These are phyloP conservation scores for Eremothecium sinecaudum DNA, from an alignment of 1,139 yeast species.

Conservation along the genomic window DNA sequence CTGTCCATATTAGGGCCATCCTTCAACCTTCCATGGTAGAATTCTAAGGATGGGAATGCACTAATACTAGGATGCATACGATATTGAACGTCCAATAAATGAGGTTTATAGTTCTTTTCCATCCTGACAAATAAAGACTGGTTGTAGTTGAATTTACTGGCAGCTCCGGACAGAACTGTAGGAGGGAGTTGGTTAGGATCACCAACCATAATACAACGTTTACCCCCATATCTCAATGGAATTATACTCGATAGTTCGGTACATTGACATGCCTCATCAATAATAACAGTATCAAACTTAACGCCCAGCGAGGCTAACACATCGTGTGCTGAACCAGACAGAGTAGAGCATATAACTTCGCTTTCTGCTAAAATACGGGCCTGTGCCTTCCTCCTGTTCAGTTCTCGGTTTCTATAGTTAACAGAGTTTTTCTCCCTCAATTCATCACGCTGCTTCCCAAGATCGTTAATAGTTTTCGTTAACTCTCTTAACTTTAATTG, in stretches of 20 bases:
- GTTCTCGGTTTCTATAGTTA: constrained; percentile 65
- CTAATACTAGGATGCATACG: constrained; percentile 97
- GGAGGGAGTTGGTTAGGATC: constrained; percentile 99
- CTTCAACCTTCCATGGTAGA: constrained; percentile 59
- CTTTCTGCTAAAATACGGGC: constrained; percentile 65
- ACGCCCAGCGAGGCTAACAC: constrained; percentile 65
- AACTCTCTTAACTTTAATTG: constrained; percentile 47
- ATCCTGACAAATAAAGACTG: constrained; percentile 91
- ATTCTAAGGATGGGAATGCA: constrained; percentile 72
- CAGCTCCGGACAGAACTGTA: constrained; percentile 88
- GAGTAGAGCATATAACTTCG: constrained; percentile 81
- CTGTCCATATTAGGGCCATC: constrained; percentile 68
- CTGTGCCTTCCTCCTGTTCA: constrained; percentile 67
- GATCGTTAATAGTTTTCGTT: constrained; percentile 50
- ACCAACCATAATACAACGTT: constrained; percentile 92
- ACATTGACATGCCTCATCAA: constrained; percentile 98
- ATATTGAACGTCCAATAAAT: constrained; percentile 85
- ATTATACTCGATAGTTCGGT: constrained; percentile 87
- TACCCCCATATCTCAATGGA: constrained; percentile 88
- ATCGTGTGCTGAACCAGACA: constrained; percentile 93
- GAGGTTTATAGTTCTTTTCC: constrained; percentile 57
- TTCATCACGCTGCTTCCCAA: constrained; percentile 68
- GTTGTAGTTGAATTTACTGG: constrained; percentile 71
- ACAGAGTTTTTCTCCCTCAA: constrained; percentile 66
- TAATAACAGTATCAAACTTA: constrained; percentile 83